A percentile compares a stretch with the other conserved stretches of the same genome.
Conservation (phyloP, 2,329 filamentous ascomycete species). For the Dothiorella sarmentorum region DNA sequence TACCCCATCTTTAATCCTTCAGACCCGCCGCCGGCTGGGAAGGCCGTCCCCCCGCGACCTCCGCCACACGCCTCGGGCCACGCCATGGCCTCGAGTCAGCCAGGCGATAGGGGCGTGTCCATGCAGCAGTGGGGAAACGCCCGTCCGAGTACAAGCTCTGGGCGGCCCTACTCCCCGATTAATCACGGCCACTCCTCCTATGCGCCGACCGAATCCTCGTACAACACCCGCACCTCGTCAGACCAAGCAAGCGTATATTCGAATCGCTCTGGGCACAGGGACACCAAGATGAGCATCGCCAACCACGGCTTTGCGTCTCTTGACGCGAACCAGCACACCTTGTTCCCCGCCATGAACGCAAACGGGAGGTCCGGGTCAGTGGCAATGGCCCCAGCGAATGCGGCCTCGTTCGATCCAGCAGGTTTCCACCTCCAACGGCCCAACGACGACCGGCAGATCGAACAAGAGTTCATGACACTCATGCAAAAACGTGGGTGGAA, state of each 20-base stretch:
- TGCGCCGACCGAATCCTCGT: slow-evolving; percentile 41
- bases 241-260: slow-evolving; percentile 66
- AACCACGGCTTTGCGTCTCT: slow-evolving; percentile 51
- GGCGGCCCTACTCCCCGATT: slow-evolving; percentile 27
- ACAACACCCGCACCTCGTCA: slow-evolving; percentile 55
- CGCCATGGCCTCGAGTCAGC: slow-evolving; percentile 67
- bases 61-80: slow-evolving; percentile 52
- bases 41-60: slow-evolving; percentile 58
- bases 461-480: slow-evolving; percentile 85
- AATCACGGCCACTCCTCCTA: slow-evolving; percentile 24
- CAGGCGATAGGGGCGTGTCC: slow-evolving; percentile 64
- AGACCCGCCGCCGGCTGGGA: slow-evolving; percentile 45
- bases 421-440: slow-evolving; percentile 67
- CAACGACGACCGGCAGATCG: slow-evolving; percentile 76
- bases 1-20: slow-evolving; percentile 71
- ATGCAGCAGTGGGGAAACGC: slow-evolving; percentile 70
- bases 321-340: slow-evolving; percentile 38
- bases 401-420: slow-evolving; percentile 48
- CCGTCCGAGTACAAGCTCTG: slow-evolving; percentile 14
- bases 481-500: slow-evolving; percentile 99
- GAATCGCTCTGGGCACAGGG: slow-evolving; percentile 54
- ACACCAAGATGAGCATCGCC: slow-evolving; percentile 43
- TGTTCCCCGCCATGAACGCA: slow-evolving; percentile 36
- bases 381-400: slow-evolving; percentile 40
- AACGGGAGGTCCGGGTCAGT: slow-evolving; percentile 34